Evolutionary conservation across 2,329 filamentous ascomycete genomes (phyloP).

Genomic region (Alternaria panax): DNA sequence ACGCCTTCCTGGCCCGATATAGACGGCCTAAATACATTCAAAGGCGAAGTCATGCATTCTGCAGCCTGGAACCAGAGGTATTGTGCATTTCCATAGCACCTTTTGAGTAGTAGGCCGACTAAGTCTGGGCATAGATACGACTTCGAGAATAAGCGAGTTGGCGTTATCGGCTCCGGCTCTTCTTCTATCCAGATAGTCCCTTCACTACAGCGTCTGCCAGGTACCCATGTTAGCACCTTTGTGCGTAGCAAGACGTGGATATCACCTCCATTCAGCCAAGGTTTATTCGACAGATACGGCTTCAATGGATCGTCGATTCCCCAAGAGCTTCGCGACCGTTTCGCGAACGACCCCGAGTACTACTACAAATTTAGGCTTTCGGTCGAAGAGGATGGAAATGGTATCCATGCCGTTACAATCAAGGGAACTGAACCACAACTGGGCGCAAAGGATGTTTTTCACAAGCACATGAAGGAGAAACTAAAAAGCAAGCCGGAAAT

Average conservation of each 20-base stretch:
- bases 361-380: constrained; percentile 42
- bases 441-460: constrained; percentile 48
- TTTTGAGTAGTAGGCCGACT: neutral
- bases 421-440: constrained; percentile 50
- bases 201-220: constrained; percentile 46
- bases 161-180: constrained; percentile 46
- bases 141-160: constrained; percentile 44
- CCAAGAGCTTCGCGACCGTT: constrained; percentile 32
- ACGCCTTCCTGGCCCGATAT: constrained; percentile 45
- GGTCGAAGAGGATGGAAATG: constrained; percentile 45
- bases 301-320: constrained; percentile 44
- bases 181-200: constrained; percentile 54
- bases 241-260: constrained; percentile 49
- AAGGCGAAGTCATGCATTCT: constrained; percentile 48
- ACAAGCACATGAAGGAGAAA: constrained; percentile 52
- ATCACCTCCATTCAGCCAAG: constrained; percentile 42
- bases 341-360: constrained; percentile 38
- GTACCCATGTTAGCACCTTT: constrained; percentile 42
- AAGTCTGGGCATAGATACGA: constrained; percentile 33
- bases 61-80: constrained; percentile 46
- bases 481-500: constrained; percentile 51
- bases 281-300: constrained; percentile 43
- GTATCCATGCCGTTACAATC: constrained; percentile 41
- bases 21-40: constrained; percentile 40
- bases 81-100: neutral